Conservation (phyloP, 23 red algal genomes). For the Gracilaria caudata region DNA sequence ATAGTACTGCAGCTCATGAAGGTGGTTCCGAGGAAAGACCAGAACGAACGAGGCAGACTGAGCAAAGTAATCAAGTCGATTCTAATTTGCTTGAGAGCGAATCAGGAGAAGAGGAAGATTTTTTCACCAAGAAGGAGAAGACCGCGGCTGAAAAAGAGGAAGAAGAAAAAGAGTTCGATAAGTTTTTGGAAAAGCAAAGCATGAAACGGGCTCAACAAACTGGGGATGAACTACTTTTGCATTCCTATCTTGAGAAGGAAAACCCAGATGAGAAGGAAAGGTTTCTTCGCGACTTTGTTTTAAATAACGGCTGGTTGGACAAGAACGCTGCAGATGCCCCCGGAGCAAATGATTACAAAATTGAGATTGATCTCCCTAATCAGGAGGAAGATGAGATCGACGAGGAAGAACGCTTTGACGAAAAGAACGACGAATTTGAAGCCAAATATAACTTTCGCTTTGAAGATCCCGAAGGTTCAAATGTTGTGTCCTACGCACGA, state of each 20-base stretch:
- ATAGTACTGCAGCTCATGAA: background rate
- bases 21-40: too few relatives aligned
- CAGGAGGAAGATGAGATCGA: slow-evolving; percentile 8
- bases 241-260: slow-evolving; percentile 98
- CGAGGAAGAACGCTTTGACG: slow-evolving; percentile 53
- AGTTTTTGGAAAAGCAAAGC: slow-evolving; percentile 55
- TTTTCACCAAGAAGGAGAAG: slow-evolving; percentile 68
- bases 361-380: slow-evolving; percentile 66
- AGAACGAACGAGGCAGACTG: too few relatives aligned
- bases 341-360: slow-evolving; percentile 44
- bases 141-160: slow-evolving; percentile 45
- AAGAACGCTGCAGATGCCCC: slow-evolving; percentile 63
- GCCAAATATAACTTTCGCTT: slow-evolving; percentile 95
- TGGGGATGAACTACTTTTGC: slow-evolving; percentile 83
- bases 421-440: slow-evolving; percentile 75
- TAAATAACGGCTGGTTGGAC: slow-evolving; percentile 95
- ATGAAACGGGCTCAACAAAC: slow-evolving; percentile 35
- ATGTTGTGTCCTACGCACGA: slow-evolving; percentile 78
- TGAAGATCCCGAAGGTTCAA: slow-evolving; percentile 78
- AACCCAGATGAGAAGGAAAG: slow-evolving; percentile 90
- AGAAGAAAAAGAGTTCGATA: slow-evolving; percentile 71
- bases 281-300: slow-evolving; percentile 96
- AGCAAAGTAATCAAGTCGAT: background rate
- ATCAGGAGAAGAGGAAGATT: slow-evolving; percentile 53
- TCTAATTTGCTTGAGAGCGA: slow-evolving; percentile 1